A percentile compares a stretch with the other conserved stretches of the same genome.
Conservation (phyloP, 345 rosid genomes). For the Lumnitzera racemosa region DNA sequence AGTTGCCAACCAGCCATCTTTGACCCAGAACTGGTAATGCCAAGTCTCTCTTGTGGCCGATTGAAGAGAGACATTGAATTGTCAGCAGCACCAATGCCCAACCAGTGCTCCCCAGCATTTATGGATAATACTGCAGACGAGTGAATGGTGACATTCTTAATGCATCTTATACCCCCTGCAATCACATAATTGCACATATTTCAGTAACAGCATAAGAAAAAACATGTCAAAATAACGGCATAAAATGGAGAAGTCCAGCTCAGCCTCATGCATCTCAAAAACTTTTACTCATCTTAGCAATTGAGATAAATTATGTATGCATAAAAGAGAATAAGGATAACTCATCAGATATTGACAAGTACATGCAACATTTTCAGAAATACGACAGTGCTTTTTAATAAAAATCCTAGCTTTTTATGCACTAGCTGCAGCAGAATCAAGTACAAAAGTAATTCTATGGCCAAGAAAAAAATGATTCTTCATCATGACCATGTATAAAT, state of each 20-base stretch:
- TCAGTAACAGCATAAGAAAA: not conserved
- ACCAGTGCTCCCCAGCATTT: constrained; percentile 90
- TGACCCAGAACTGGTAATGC: constrained; percentile 53
- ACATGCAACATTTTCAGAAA: too few relatives aligned
- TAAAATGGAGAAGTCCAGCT: too few relatives aligned
- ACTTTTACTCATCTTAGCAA: not conserved
- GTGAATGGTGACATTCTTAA: constrained; percentile 90
- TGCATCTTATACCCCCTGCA: constrained; percentile 75
- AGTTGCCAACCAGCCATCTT: constrained; percentile 95
- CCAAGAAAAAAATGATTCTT: too few relatives aligned
- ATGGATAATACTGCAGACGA: constrained; percentile 69
- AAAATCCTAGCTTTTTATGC: too few relatives aligned
- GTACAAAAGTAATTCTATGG: too few relatives aligned
- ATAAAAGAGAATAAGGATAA: not conserved
- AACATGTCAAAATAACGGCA: not conserved
- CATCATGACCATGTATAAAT: too few relatives aligned
- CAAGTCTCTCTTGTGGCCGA: constrained; percentile 78
- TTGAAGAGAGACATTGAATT: constrained; percentile 98
- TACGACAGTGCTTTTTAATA: too few relatives aligned
- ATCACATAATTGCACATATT: not conserved
- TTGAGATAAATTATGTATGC: not conserved
- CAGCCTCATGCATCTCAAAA: too few relatives aligned
- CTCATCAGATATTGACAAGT: not conserved
- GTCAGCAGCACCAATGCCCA: constrained; percentile 98
- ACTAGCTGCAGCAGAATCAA: too few relatives aligned